Evolutionary conservation across 2,329 filamentous ascomycete genomes (phyloP), one percentile per base, ranked within the genome.

Genomic region (Pyrenochaeta sp.): DNA sequence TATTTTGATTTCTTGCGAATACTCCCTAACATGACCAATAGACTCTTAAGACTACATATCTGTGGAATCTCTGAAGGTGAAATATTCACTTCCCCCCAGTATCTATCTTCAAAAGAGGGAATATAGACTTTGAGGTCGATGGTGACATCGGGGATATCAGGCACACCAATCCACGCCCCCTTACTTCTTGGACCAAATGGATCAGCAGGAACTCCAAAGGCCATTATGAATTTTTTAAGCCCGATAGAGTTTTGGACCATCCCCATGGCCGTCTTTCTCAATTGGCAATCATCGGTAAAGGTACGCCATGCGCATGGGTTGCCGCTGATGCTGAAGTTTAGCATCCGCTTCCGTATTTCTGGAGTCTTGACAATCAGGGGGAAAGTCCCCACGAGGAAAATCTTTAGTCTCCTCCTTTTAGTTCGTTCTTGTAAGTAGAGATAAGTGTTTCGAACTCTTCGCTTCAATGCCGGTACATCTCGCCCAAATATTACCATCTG

Each of bases 331-430:
- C 28, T 34, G 10, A 26, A 41, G 18, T 26, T 21, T 6, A 35
- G 17, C 9, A 35, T 13, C 18, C 19, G 17, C n/a, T 41, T 20
- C 4, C 26, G 21, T n/a, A 27, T 26, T 18, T 11, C 9, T 10
- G 6, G 6, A 7, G 20, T 20, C 19, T 35, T 22, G n/a, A 21
- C 22, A 2, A 5, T 10, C 10, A 35, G 15, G 2, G 20, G 20
- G 14, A 41, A 35, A n/a, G 11, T 26, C 8, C 30, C 22, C n/a
- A 41, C 13, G 20, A 41, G 28, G 26, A 34, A 41, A 10, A 41
- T 28, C 21, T 41, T 19, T 4, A 41, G 38, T 21, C 32, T 35
- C 22, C 20, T 14, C 27, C 10, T 41, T 15, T 30, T 4, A 19
- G 22, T 20, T 19, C 35, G 9, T 13, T 34, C n/a, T 20, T 34